Evolutionary conservation across 805 yeast genomes (phyloP).

Genomic region (Suhomyces kilbournensis): DNA sequence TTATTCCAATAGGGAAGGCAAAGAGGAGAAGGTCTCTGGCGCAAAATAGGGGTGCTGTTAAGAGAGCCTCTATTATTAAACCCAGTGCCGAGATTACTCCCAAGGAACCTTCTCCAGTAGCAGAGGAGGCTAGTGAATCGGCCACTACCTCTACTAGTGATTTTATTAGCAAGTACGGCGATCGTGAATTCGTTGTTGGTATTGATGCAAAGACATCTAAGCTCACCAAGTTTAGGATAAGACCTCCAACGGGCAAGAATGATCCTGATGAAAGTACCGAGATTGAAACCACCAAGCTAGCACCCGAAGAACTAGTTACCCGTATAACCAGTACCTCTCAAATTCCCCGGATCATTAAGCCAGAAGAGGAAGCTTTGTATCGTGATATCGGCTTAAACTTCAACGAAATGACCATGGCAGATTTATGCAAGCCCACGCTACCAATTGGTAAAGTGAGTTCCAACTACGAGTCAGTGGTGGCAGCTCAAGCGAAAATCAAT

Average conservation of each 20-base stretch:
- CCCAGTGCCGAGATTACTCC: constrained; percentile 2
- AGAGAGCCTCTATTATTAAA: constrained; percentile 2
- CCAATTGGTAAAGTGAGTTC: constrained; percentile 66
- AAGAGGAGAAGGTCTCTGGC: constrained; percentile 28
- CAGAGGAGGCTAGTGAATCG: constrained; percentile 4
- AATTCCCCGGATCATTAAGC: constrained; percentile 38
- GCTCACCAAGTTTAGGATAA: constrained; percentile 25
- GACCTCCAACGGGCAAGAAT: background rate
- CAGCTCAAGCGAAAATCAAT: constrained; percentile 41
- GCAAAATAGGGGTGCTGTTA: constrained; percentile 4
- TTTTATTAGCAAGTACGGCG: constrained; percentile 4
- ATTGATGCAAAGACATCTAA: constrained; percentile 28
- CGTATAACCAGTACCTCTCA: constrained; percentile 28
- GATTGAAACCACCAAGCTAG: constrained; percentile 20
- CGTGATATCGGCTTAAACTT: constrained; percentile 49
- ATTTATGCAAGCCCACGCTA: constrained; percentile 63
- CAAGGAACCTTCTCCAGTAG: constrained; percentile 13
- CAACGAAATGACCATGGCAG: constrained; percentile 59
- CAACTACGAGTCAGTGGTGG: constrained; percentile 52
- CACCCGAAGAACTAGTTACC: constrained; percentile 35
- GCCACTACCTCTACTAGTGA: background rate
- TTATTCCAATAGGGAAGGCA: constrained; percentile 34
- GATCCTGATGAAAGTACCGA: background rate
- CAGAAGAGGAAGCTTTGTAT: constrained; percentile 36
- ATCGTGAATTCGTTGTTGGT: constrained; percentile 28